Evolutionary conservation across 106 monocot species (phyloP).

Genomic region (Allium cepa): DNA sequence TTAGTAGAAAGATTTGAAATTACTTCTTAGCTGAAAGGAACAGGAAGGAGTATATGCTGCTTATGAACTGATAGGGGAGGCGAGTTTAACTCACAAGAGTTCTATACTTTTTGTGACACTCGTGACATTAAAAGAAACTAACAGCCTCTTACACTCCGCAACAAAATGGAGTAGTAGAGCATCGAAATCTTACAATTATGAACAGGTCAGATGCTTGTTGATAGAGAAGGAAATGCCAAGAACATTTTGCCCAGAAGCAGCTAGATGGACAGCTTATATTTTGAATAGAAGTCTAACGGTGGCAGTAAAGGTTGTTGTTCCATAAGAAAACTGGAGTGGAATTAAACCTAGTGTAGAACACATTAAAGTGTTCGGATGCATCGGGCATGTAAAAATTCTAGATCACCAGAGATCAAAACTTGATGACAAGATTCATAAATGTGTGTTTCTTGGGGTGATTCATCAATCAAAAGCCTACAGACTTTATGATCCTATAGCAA

Average conservation of each 20-base stretch:
- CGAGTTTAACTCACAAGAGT: no score
- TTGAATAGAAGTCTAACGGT: not conserved
- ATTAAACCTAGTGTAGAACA: not conserved
- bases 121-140: no score
- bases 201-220: not conserved
- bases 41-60: no score
- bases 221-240: no score
- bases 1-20: no score
- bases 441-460: not conserved
- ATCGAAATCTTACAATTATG: not conserved
- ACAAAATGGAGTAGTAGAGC: no score
- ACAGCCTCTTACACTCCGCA: no score
- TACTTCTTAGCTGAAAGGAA: no score
- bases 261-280: not conserved
- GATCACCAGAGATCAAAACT: not conserved
- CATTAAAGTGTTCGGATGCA: not conserved
- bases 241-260: not conserved
- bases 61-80: no score
- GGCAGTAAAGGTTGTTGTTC: not conserved
- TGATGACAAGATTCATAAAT: not conserved
- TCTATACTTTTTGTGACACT: no score
- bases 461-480: not conserved
- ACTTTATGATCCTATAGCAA: no score
- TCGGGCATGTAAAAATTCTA: not conserved
- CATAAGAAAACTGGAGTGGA: not conserved